Percentiles rank a stretch among this genome's conserved stretches.
Evolutionary conservation across 345 rosid species (phyloP).

Genomic region (Lepidium sativum): DNA sequence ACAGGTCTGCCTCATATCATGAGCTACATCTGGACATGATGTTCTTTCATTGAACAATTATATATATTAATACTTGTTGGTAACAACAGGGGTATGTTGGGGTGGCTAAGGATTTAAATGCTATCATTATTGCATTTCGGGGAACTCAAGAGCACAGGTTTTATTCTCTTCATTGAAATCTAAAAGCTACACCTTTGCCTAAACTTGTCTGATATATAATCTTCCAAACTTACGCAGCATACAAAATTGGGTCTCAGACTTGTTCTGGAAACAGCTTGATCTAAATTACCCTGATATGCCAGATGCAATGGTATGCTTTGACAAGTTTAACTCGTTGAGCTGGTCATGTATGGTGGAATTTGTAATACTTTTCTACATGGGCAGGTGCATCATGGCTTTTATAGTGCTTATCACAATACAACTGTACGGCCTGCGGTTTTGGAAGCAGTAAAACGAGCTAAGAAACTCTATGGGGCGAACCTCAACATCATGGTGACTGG

Average conservation of each 20-base stretch:
- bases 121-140: slow-evolving; percentile 25
- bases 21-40: background rate
- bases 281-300: slow-evolving; percentile 86
- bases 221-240: slow-evolving; percentile 39
- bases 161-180: background rate
- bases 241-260: slow-evolving; percentile 90
- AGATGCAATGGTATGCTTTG: slow-evolving; percentile 72
- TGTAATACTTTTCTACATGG: background rate
- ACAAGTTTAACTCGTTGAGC: background rate
- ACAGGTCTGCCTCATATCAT: slow-evolving; percentile 40
- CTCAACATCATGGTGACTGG: slow-evolving; percentile 73
- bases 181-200: background rate
- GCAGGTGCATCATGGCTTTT: slow-evolving; percentile 95
- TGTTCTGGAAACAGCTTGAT: slow-evolving; percentile 94
- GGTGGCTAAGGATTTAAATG: slow-evolving; percentile 28
- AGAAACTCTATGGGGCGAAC: slow-evolving; percentile 47
- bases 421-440: slow-evolving; percentile 75
- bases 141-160: slow-evolving; percentile 32
- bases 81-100: slow-evolving; percentile 44
- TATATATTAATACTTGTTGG: background rate
- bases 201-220: slow-evolving; percentile 1
- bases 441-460: slow-evolving; percentile 50
- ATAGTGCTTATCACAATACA: slow-evolving; percentile 84
- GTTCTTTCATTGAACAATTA: background rate
- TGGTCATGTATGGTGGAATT: background rate